Evolutionary conservation across 2,329 filamentous ascomycete species (phyloP), one percentile per base, ranked within the genome.

Genomic region (Lizonia empirigonia): DNA sequence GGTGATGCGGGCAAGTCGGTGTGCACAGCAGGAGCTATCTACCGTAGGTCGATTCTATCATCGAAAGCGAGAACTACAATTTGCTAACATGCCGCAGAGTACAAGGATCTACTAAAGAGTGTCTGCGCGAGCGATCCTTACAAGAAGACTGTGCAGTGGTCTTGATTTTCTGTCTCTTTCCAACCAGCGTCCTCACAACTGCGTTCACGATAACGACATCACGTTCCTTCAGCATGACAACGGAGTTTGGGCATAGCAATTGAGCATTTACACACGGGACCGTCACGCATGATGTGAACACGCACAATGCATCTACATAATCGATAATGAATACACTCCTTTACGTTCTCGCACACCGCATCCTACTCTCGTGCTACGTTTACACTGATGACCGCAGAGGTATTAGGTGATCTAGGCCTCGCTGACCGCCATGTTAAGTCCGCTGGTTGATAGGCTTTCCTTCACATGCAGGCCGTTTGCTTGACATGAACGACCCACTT

Each of bases 11-110:
- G 56, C 37, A 51, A 38, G 26, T 32, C 36, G 23, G n/a, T 16
- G 1, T 64, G 60, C 46, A 56, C 62, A n/a, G 46, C 29, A 10
- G 62, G 62, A 22, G 62, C 46, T 4, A 53, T 55, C 26, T 51
- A 51, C 9, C 47, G 62, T 63, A 45, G 53, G 62, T 41, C 9
- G 9, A 8, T 16, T 1, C 13, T 10, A 35, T 10, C 15, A 18
- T 18, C 3, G 1, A 20, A 18, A 0, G 26, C 15, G 7, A 27
- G 7, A 15, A 9, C 7, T n/a, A 37, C 18, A 37, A 9, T n/a
- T 3, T 27, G 38, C 54, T 61, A 32, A 61, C 50, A 36, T 10
- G 30, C 1, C 16, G 2, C 29, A 64, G 61, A 60, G 16, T 64
- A 64, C 49, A 60, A 64, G 23, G 34, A 53, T 5, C 24, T 60